Evolutionary conservation across 148 eudicot genomes (phyloP).

Genomic region (Talinum fruticosum): DNA sequence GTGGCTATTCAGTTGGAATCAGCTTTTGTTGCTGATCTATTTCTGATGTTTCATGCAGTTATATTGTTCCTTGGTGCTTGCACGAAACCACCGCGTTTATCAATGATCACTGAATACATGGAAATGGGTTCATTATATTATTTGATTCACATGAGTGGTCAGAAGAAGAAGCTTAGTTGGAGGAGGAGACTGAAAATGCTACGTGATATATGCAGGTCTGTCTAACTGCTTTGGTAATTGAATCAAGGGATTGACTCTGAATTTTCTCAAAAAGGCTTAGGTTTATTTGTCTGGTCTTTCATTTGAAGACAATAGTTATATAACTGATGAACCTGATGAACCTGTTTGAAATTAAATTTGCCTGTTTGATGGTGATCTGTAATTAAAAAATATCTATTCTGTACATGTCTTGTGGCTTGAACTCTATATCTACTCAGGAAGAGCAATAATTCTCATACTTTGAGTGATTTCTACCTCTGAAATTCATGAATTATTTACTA

Average conservation of each 20-base stretch:
- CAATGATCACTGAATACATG: conserved; percentile 99
- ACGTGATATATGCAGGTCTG: conserved; percentile 97
- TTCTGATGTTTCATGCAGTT: conserved; percentile 48
- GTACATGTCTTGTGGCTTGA: too few relatives aligned
- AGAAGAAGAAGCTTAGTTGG: conserved; percentile 97
- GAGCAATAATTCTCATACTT: neutral
- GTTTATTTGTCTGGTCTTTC: neutral
- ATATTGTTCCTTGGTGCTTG: conserved; percentile 98
- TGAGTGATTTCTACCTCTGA: neutral
- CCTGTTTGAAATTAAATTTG: neutral
- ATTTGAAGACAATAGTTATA: neutral
- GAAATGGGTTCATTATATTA: conserved; percentile 96
- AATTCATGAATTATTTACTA: neutral
- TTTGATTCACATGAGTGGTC: conserved; percentile 91
- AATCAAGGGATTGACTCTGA: neutral
- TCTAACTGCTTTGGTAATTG: neutral
- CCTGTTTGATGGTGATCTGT: neutral
- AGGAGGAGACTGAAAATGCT: conserved; percentile 88
- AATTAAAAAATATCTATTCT: neutral
- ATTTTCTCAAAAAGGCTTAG: neutral
- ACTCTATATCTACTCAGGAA: neutral
- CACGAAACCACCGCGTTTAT: conserved; percentile 86
- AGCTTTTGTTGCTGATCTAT: conserved; percentile 1
- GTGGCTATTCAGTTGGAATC: neutral
- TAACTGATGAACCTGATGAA: neutral